phyloP scores from a whole-genome alignment of 768 basidiomycete species.

The Chlorophyllum brunneum region DNA sequence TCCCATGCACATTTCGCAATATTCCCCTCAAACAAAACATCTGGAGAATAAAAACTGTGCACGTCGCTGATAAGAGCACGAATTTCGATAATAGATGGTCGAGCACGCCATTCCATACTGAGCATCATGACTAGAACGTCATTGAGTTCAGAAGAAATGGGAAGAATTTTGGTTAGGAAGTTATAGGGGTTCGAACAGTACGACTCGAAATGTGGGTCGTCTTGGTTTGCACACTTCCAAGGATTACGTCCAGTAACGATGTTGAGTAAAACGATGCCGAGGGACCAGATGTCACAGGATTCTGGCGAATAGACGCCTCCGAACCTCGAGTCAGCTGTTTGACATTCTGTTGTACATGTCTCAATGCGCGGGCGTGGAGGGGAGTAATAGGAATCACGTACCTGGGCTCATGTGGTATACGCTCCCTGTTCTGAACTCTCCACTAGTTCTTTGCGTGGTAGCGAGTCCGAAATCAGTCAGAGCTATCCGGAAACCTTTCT shows the following conservation, averaged over 20 bases:
- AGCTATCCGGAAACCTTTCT: constrained; percentile 70
- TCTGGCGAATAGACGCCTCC: constrained; percentile 77
- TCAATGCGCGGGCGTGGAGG: not conserved
- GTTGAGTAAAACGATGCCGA: constrained; percentile 95
- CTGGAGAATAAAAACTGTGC: constrained; percentile 66
- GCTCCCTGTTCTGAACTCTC: constrained; percentile 93
- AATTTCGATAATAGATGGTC: constrained; percentile 48
- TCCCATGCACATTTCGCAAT: constrained; percentile 81
- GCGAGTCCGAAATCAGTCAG: constrained; percentile 96
- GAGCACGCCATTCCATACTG: constrained; percentile 61
- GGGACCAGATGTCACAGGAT: constrained; percentile 93
- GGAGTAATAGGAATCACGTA: constrained; percentile 26
- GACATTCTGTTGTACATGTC: constrained; percentile 64
- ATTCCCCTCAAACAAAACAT: constrained; percentile 75
- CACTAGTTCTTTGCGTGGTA: constrained; percentile 79
- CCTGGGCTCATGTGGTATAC: constrained; percentile 99
- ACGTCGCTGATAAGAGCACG: constrained; percentile 54
- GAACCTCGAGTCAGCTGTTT: constrained; percentile 64
- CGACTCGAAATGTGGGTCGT: constrained; percentile 87
- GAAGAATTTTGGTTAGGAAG: constrained; percentile 84
- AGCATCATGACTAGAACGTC: constrained; percentile 72
- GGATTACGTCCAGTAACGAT: constrained; percentile 93
- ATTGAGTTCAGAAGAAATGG: constrained; percentile 74
- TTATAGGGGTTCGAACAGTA: constrained; percentile 72
- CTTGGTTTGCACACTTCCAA: constrained; percentile 82